These are phyloP conservation scores for Neocallimastix lanati DNA, from an alignment of 192 early-diverging fungal genomes.

Conservation along the genomic window DNA sequence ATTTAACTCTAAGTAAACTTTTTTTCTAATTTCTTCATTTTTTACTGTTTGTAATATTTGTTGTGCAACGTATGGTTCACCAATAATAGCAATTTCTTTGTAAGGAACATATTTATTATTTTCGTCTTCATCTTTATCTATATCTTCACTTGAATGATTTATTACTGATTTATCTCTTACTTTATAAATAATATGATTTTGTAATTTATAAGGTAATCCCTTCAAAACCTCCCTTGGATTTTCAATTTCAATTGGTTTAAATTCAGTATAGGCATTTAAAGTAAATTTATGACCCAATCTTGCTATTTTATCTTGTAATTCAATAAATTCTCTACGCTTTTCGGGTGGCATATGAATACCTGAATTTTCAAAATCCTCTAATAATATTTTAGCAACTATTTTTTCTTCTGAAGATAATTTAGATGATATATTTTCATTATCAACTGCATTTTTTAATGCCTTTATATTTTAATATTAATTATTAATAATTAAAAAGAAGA, in stretches of 20 bases:
- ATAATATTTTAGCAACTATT: conserved; percentile 59
- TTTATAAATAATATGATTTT: background rate
- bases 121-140: too few relatives aligned
- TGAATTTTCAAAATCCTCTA: conserved; percentile 85
- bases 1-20: conserved; percentile 60
- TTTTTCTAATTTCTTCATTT: conserved; percentile 41
- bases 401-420: conserved; percentile 49
- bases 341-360: conserved; percentile 66
- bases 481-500: too few relatives aligned
- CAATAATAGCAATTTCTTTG: conserved; percentile 28
- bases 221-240: conserved; percentile 6
- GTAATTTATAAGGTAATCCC: conserved; percentile 8
- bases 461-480: conserved; percentile 7
- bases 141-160: too few relatives aligned
- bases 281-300: conserved; percentile 56
- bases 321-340: conserved; percentile 54
- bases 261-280: conserved; percentile 2
- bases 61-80: conserved; percentile 31
- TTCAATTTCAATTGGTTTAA: conserved; percentile 9
- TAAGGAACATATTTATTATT: conserved; percentile 10
- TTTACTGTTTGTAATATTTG: conserved; percentile 44
- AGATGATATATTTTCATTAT: conserved; percentile 25
- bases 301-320: conserved; percentile 66
- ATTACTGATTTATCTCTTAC: background rate
- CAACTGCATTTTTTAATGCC: conserved; percentile 48